These are phyloP conservation scores for Stagonosporopsis chrysanthemi DNA, from an alignment of 2,329 filamentous ascomycete species.

Conservation along the genomic window DNA sequence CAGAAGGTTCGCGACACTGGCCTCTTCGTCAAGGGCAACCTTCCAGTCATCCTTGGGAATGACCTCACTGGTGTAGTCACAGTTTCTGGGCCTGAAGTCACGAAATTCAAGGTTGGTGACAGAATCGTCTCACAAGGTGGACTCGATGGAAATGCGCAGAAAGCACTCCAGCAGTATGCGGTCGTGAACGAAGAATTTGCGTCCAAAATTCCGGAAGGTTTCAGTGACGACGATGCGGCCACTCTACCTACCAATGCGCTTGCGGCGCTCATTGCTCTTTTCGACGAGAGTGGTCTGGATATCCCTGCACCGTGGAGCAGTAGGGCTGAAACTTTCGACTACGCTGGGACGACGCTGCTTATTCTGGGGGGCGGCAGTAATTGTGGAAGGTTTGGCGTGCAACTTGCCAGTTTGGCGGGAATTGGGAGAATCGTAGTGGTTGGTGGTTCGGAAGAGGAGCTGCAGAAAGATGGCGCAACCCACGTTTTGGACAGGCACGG, in stretches of 20 bases:
- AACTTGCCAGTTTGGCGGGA: background rate
- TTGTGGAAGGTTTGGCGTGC: slow-evolving; percentile 1
- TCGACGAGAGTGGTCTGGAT: background rate
- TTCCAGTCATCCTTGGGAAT: slow-evolving; percentile 47
- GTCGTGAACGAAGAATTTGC: background rate
- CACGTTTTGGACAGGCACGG: background rate
- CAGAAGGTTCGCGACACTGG: slow-evolving; percentile 48
- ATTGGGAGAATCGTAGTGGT: slow-evolving; percentile 1
- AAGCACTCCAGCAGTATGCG: background rate
- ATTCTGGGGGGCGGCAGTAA: slow-evolving; percentile 1
- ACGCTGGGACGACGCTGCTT: background rate
- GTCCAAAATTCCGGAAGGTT: background rate
- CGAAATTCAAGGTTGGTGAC: slow-evolving; percentile 63
- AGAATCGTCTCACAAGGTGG: background rate
- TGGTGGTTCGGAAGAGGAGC: slow-evolving; percentile 1
- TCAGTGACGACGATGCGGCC: slow-evolving; percentile 1
- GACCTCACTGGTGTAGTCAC: slow-evolving; percentile 59
- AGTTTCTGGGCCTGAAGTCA: slow-evolving; percentile 60
- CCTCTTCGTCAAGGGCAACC: slow-evolving; percentile 45
- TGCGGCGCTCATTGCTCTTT: slow-evolving; percentile 1
- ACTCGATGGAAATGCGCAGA: background rate
- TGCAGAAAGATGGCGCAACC: background rate
- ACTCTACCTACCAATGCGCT: background rate
- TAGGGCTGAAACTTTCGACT: background rate
- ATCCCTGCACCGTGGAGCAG: background rate